These are phyloP conservation scores for Ceratobasidium sp. DNA, from an alignment of 1,284 basidiomycete genomes.

Conservation along the genomic window DNA sequence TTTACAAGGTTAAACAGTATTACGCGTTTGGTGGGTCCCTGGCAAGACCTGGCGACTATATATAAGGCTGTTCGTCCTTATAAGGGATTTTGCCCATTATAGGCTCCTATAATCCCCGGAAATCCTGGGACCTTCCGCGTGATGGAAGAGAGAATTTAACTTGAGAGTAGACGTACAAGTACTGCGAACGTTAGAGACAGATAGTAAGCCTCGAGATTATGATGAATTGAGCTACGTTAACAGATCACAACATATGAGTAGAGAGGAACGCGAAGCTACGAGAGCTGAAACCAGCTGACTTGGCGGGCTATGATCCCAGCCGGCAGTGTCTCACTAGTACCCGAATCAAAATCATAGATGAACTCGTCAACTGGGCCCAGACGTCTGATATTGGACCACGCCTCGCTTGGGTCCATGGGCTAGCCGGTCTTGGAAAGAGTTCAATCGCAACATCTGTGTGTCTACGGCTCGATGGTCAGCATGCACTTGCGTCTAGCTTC, in stretches of 20 bases:
- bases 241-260: no score
- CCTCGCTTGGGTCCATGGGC: constrained; percentile 51
- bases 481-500: constrained; percentile 53
- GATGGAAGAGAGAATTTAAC: background rate
- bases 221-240: no score
- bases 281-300: background rate
- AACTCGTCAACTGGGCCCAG: background rate
- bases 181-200: background rate
- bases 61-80: background rate
- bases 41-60: no score
- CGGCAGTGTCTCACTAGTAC: background rate
- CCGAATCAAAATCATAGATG: background rate
- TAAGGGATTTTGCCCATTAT: background rate
- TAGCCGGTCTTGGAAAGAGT: constrained; percentile 53
- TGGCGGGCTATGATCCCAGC: background rate
- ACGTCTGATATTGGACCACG: no score
- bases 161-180: background rate
- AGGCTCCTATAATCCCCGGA: no score
- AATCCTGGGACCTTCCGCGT: no score
- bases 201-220: no score
- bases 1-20: no score
- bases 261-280: no score
- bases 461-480: constrained; percentile 25
- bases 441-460: constrained; percentile 52
- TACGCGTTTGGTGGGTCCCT: no score